Base-by-base conservation (phyloP, 2,329 filamentous ascomycete species). In the Neofusicoccum parvum region DNA sequence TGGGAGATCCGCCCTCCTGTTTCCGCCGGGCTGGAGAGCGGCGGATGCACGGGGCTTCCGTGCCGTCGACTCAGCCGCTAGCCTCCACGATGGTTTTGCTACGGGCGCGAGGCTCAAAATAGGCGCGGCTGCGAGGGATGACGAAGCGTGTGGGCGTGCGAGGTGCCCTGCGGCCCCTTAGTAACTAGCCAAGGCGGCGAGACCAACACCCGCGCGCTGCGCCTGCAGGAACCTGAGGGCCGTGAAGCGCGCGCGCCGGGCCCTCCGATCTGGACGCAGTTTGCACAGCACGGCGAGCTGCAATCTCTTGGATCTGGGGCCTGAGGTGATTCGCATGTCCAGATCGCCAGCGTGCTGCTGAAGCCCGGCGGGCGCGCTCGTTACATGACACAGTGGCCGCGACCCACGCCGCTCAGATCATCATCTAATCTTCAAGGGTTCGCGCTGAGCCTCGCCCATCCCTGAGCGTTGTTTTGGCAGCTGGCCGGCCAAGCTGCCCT, bases 391-490 rank as follows among this genome's bases (percentile, higher is more conserved):
- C 59, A 62, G 48, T 37, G 59, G 59, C 59, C 45, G 58, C 20
- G 59, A 51, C 59, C 59, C 59, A 62, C 59, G 36, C 45, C 59
- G 59, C 59, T 62, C 59, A 37, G 59, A 62, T 62, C 59, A 27
- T 62, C 59, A 62, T 62, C 59, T 62, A 62, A 62, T 62, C 59
- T 62, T 62, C 59, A 51, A 60, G 59, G 59, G 59, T 51, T 50
- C 36, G 59, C 37, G 59, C 59, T 62, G 59, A 62, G 59, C 59
- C 59, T 51, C 48, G 45, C 17, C 45, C 59, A 62, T 62, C 59
- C 59, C 59, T 62, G 59, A 62, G 59, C 59, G 59, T 51, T 62
- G 59, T 50, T 62, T 51, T 50, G 59, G 36, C 32, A 37, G 43
- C 17, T 58, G 36, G 36, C 23, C 14, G 37, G 12, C 53, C 17